Evolutionary conservation across 2,329 filamentous ascomycete species (phyloP).

Genomic region (Apiospora malaysiana): DNA sequence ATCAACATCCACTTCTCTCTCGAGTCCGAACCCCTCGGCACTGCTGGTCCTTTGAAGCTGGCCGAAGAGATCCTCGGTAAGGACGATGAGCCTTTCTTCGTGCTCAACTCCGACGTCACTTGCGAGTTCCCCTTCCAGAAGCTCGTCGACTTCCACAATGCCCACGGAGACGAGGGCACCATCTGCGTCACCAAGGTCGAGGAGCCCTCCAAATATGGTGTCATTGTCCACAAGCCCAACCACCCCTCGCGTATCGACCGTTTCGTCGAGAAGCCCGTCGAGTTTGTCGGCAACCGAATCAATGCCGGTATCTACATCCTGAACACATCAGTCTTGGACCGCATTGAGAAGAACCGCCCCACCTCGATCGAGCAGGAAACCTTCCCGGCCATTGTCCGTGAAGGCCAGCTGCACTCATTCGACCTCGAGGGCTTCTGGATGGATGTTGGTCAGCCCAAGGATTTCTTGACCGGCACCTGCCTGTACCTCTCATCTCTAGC

Average conservation of each 20-base stretch:
- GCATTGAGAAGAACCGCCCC: constrained; percentile 88
- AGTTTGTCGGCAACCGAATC: constrained; percentile 98
- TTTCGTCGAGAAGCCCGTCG: constrained; percentile 98
- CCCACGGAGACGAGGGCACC: constrained; percentile 92
- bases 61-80: constrained; percentile 91
- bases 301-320: constrained; percentile 98
- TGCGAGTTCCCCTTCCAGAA: constrained; percentile 97
- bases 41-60: constrained; percentile 92
- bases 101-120: constrained; percentile 97
- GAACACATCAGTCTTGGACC: constrained; percentile 86
- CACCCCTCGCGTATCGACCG: constrained; percentile 93
- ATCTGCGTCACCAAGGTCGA: constrained; percentile 99
- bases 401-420: constrained; percentile 92
- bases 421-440: constrained; percentile 99
- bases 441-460: constrained; percentile 98
- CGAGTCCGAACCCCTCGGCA: constrained; percentile 93
- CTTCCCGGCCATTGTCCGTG: constrained; percentile 90
- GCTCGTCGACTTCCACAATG: constrained; percentile 89
- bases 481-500: constrained; percentile 92
- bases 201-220: constrained; percentile 98
- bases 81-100: constrained; percentile 95
- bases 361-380: constrained; percentile 99
- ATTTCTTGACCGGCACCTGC: constrained; percentile 95
- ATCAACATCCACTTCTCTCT: constrained; percentile 97
- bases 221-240: constrained; percentile 94